Base-by-base conservation (phyloP, 2,329 filamentous ascomycete species). In the Arthrobotrys sinensis region DNA sequence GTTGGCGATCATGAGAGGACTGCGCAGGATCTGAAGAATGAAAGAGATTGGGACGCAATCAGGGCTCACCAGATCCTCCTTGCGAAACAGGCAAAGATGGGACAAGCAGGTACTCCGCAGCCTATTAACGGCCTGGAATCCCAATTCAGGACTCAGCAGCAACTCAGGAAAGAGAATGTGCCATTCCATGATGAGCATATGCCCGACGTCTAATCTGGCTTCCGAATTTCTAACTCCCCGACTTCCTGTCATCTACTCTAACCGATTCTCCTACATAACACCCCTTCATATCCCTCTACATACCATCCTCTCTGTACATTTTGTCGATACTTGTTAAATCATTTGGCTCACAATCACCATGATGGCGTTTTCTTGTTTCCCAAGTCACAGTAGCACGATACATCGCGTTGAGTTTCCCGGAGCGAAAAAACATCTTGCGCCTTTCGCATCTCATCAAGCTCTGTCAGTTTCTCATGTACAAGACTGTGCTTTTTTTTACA, bases 71-170 rank as follows among this genome's bases (percentile, higher is more conserved):
- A 80, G 14, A 52, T 66, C 10, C 67, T 75, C n/a, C 4, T 48
- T 7, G 79, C 80, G 11, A 80, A 80, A 45, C 53, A 68, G n/a
- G 65, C 76, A 36, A 80, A 75, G 45, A 34, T 68, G 40, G 28
- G 48, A 32, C 45, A 46, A 4, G 64, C 55, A 4, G 62, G 70
- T 7, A 45, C 24, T 4, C 62, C 66, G 14, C 52, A 57, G 10
- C 52, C 66, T 24, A 64, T 64, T 40, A 73, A 57, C 53, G 34
- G 38, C 24, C 50, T 53, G 52, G 57, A 53, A 21, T 40, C 52
- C 3, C 52, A 80, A 48, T 62, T 63, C 12, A 67, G 65, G 12
- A 5, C 36, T 4, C 62, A 63, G 24, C 50, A 77, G 11, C 65
- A 73, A n/a, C 34, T n/a, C 4, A 55, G 67, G 12, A 78, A 78